Evolutionary conservation across 148 eudicot genomes (phyloP).

Genomic region (Cornus florida): DNA sequence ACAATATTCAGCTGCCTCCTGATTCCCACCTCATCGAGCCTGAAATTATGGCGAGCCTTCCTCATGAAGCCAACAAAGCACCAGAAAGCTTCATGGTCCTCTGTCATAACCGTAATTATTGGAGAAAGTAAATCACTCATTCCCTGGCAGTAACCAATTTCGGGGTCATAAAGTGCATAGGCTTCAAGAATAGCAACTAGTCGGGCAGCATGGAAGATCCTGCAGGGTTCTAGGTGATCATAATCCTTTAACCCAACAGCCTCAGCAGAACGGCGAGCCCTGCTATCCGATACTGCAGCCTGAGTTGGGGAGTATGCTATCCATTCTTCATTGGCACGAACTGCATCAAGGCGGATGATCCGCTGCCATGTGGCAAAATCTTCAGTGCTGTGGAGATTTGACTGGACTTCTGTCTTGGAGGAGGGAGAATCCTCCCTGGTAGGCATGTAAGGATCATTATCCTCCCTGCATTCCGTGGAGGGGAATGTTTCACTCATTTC

Average conservation of each 20-base stretch:
- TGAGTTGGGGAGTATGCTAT: constrained; percentile 55
- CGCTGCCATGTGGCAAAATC: constrained; percentile 93
- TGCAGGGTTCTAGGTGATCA: constrained; percentile 68
- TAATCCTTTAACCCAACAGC: constrained; percentile 82
- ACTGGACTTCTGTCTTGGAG: constrained; percentile 31
- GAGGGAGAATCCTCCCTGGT: constrained; percentile 50
- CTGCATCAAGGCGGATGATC: constrained; percentile 88
- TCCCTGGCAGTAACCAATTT: constrained; percentile 97
- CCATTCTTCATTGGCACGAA: constrained; percentile 94
- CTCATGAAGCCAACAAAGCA: constrained; percentile 97
- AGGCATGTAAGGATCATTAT: constrained; percentile 29
- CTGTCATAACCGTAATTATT: constrained; percentile 69
- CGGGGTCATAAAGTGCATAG: constrained; percentile 83
- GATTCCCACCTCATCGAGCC: constrained; percentile 95
- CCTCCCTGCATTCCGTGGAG: constrained; percentile 36
- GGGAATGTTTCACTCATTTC: constrained; percentile 58
- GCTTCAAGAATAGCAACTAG: constrained; percentile 95
- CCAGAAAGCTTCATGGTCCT: constrained; percentile 95
- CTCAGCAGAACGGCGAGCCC: constrained; percentile 69
- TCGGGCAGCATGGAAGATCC: constrained; percentile 91
- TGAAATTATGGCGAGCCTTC: constrained; percentile 92
- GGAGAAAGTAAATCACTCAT: constrained; percentile 99
- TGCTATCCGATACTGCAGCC: constrained; percentile 62
- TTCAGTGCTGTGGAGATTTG: constrained; percentile 45
- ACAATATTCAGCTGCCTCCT: constrained; percentile 75